Percentiles rank a stretch among this genome's conserved stretches.
phyloP scores from a whole-genome alignment of 768 basidiomycete species.

The Polyporus arcularius region DNA sequence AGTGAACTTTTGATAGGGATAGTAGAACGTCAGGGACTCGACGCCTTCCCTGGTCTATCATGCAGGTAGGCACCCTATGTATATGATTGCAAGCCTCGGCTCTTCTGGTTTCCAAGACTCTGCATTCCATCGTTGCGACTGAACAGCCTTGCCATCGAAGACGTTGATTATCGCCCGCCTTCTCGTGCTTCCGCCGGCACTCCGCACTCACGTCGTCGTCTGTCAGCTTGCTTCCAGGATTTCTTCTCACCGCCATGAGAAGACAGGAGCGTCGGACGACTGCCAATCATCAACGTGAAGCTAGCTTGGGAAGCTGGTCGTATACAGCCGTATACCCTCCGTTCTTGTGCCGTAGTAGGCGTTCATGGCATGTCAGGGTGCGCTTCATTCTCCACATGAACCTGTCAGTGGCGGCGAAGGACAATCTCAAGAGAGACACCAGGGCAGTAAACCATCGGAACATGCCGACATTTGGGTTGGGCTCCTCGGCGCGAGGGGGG shows the following conservation, averaged over 20 bases:
- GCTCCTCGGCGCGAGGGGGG: background rate
- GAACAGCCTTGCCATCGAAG: background rate
- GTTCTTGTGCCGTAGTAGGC: no score
- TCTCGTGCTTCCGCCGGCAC: slow-evolving; percentile 10
- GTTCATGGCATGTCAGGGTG: no score
- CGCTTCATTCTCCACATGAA: no score
- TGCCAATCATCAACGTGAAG: background rate
- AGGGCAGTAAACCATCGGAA: no score
- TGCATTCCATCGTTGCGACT: background rate
- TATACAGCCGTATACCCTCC: background rate
- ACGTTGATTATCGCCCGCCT: background rate
- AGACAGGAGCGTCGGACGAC: background rate
- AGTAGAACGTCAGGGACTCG: background rate
- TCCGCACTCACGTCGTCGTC: background rate
- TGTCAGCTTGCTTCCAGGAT: background rate
- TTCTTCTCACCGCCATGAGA: background rate
- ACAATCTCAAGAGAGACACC: no score
- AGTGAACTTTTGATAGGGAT: background rate
- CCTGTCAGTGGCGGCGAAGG: no score
- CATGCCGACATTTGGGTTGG: background rate
- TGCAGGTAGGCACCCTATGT: background rate
- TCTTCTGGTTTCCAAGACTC: background rate
- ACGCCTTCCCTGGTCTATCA: background rate
- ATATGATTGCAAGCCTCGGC: background rate
- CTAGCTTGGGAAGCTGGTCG: background rate